A percentile compares a stretch with the other conserved stretches of the same genome.
Evolutionary conservation across 371 early-diverging fungal genomes (phyloP).

Genomic region (Smittium culicis): DNA sequence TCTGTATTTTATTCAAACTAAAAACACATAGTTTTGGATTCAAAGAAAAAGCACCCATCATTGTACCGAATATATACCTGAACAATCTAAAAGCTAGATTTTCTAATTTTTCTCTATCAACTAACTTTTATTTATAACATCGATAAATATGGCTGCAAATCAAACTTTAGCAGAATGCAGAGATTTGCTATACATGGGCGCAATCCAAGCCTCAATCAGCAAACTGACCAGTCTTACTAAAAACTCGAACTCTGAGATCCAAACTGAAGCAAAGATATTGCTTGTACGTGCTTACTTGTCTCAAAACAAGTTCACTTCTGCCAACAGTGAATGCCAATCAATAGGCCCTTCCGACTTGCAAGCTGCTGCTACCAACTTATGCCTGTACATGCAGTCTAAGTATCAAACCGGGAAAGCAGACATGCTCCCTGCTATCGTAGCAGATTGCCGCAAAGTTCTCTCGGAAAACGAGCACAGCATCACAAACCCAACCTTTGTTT

Average conservation of each 20-base stretch:
- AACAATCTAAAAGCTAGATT: no score
- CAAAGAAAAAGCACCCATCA: no score
- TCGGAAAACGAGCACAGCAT: constrained; percentile 11
- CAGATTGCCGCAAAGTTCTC: neutral
- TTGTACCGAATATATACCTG: no score
- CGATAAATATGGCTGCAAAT: neutral
- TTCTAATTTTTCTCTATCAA: no score
- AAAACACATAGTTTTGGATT: no score
- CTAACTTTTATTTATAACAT: no score
- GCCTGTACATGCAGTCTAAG: neutral
- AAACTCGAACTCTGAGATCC: neutral
- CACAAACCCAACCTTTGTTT: constrained; percentile 14
- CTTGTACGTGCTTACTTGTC: neutral
- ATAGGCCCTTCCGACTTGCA: neutral
- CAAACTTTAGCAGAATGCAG: neutral
- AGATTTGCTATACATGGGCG: neutral
- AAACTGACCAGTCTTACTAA: neutral
- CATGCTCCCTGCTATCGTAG: neutral
- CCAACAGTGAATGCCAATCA: neutral
- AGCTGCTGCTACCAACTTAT: neutral
- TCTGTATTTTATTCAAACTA: no score
- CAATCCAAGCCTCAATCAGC: neutral
- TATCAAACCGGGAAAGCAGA: neutral
- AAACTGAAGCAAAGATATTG: neutral
- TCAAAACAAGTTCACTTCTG: neutral